phyloP scores from a whole-genome alignment of 2,329 filamentous ascomycete genomes.

The Penicillium decumbens region DNA sequence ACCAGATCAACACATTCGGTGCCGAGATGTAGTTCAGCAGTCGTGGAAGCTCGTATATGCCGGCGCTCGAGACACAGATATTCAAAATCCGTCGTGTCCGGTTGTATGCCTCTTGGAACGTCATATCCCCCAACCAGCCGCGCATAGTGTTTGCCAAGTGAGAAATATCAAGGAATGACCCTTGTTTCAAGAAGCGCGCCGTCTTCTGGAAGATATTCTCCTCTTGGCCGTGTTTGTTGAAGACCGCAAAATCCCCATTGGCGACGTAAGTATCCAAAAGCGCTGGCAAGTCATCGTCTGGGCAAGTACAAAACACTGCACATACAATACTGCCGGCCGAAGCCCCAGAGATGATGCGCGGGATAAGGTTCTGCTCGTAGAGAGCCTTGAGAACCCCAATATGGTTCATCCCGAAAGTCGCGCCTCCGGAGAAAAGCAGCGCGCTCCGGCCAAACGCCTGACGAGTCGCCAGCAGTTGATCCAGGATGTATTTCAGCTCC shows the following conservation, averaged over 20 bases:
- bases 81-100: slow-evolving; percentile 88
- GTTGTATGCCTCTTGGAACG: slow-evolving; percentile 93
- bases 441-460: slow-evolving; percentile 83
- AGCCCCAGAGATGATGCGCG: slow-evolving; percentile 80
- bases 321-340: slow-evolving; percentile 85
- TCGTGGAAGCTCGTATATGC: slow-evolving; percentile 78
- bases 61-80: slow-evolving; percentile 85
- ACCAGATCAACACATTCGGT: slow-evolving; percentile 94
- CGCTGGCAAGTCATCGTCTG: slow-evolving; percentile 70
- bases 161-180: slow-evolving; percentile 77
- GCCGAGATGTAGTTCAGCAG: slow-evolving; percentile 90
- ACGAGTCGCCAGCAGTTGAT: slow-evolving; percentile 65
- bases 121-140: slow-evolving; percentile 76
- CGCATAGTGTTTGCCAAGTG: slow-evolving; percentile 79
- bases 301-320: slow-evolving; percentile 70
- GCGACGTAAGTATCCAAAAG: slow-evolving; percentile 68
- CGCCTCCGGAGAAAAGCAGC: slow-evolving; percentile 75
- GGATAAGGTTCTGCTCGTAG: slow-evolving; percentile 68
- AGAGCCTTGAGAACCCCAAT: slow-evolving; percentile 81
- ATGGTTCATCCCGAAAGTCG: slow-evolving; percentile 88
- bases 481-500: slow-evolving; percentile 58
- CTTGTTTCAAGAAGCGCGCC: slow-evolving; percentile 70
- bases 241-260: slow-evolving; percentile 70
- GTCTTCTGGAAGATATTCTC: slow-evolving; percentile 66
- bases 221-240: slow-evolving; percentile 58